These are phyloP conservation scores for Emydomyces testavorans DNA, from an alignment of 2,329 filamentous ascomycete genomes.

Conservation along the genomic window DNA sequence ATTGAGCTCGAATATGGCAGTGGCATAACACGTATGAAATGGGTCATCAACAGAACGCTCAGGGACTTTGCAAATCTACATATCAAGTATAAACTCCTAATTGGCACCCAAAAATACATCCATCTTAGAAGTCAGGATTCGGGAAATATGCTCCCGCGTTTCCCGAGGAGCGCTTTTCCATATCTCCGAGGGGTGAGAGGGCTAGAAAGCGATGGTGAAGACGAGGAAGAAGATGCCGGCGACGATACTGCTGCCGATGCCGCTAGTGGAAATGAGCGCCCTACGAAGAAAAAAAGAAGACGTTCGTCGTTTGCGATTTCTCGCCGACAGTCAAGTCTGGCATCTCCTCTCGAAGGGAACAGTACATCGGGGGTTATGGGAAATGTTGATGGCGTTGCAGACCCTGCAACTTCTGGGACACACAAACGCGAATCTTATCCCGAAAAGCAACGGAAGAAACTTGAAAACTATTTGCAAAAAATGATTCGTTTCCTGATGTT, in stretches of 20 bases:
- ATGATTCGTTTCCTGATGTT: constrained; percentile 98
- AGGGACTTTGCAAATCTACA: constrained; percentile 88
- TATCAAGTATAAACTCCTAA: constrained; percentile 79
- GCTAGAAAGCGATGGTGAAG: constrained; percentile 70
- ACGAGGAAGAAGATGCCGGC: constrained; percentile 43
- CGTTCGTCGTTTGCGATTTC: constrained; percentile 45
- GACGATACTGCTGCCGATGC: constrained; percentile 49
- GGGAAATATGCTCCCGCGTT: constrained; percentile 72
- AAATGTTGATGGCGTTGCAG: constrained; percentile 28
- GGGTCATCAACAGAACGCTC: constrained; percentile 79
- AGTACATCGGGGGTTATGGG: constrained; percentile 26
- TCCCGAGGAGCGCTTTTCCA: constrained; percentile 79
- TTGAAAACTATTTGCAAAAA: constrained; percentile 83
- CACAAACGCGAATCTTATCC: constrained; percentile 51
- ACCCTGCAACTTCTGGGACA: constrained; percentile 31
- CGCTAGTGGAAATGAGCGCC: constrained; percentile 56
- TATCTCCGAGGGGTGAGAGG: constrained; percentile 73
- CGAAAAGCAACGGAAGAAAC: constrained; percentile 68
- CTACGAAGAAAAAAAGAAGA: constrained; percentile 40
- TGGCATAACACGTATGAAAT: constrained; percentile 90
- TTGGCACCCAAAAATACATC: constrained; percentile 71
- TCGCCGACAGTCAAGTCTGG: constrained; percentile 48
- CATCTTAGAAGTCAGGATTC: constrained; percentile 56
- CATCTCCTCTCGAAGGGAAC: constrained; percentile 31
- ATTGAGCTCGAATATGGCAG: constrained; percentile 95